Evolutionary conservation across 2,329 filamentous ascomycete genomes (phyloP).

Genomic region (Trichoderma sp.): DNA sequence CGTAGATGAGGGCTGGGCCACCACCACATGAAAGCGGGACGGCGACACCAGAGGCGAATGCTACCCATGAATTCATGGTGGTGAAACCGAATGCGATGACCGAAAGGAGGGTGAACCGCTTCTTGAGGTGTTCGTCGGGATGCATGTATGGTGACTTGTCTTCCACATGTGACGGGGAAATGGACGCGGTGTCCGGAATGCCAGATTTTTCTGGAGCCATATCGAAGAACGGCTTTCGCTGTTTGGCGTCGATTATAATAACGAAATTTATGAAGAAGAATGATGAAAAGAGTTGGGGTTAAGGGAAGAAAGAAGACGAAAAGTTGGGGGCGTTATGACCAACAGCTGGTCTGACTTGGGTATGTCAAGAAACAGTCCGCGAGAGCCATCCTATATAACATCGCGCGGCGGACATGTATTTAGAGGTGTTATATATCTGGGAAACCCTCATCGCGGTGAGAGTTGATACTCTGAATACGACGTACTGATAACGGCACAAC

Average conservation of each 20-base stretch:
- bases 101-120: slow-evolving; percentile 27
- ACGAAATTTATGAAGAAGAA: not conserved
- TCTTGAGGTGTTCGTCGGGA: slow-evolving; percentile 23
- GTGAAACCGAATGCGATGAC: slow-evolving; percentile 29
- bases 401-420: not conserved
- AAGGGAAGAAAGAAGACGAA: not conserved
- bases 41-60: slow-evolving; percentile 27
- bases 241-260: not conserved
- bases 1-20: slow-evolving; percentile 28
- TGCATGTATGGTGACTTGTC: slow-evolving; percentile 22
- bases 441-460: not conserved
- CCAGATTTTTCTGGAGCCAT: not conserved
- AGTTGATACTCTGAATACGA: not conserved
- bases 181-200: not conserved
- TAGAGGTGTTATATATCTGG: not conserved
- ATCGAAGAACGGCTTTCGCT: not conserved
- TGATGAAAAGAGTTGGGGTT: not conserved
- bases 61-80: slow-evolving; percentile 29
- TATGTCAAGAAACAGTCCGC: not conserved
- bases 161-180: slow-evolving; percentile 19
- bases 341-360: not conserved
- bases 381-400: not conserved
- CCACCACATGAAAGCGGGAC: slow-evolving; percentile 27
- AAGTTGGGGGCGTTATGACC: not conserved
- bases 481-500: not conserved